Conservation (phyloP, 305 asterid genomes). For the Fraxinus platypoda region DNA sequence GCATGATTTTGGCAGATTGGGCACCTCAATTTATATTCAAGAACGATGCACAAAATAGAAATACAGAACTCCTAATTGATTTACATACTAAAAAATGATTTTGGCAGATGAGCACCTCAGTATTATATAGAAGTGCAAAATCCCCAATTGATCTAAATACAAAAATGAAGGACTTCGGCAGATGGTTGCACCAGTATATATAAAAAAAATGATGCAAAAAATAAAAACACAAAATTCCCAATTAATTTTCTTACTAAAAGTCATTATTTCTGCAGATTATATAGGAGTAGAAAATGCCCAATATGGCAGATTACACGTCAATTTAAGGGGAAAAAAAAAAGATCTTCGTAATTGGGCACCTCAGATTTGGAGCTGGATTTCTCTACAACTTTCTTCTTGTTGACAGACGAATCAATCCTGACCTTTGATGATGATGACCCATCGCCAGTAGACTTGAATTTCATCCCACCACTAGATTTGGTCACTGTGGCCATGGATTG, state of each 20-base stretch:
- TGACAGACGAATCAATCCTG: constrained; percentile 45
- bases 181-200: neutral
- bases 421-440: constrained; percentile 38
- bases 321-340: neutral
- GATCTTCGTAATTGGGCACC: constrained; percentile 24
- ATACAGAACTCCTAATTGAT: neutral
- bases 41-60: neutral
- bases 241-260: neutral
- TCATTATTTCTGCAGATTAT: neutral
- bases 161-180: neutral
- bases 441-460: constrained; percentile 23
- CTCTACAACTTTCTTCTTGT: constrained; percentile 49
- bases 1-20: neutral
- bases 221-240: neutral
- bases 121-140: neutral
- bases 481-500: constrained; percentile 30
- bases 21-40: too few species aligned
- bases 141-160: neutral
- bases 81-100: neutral
- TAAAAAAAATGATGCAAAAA: neutral
- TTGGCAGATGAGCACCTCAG: neutral
- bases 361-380: constrained; percentile 42
- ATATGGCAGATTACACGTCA: neutral
- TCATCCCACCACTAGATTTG: constrained; percentile 29
- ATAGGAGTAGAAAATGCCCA: neutral